Conservation (phyloP, 495 filamentous ascomycete species). For the Chaetomium tenue region DNA sequence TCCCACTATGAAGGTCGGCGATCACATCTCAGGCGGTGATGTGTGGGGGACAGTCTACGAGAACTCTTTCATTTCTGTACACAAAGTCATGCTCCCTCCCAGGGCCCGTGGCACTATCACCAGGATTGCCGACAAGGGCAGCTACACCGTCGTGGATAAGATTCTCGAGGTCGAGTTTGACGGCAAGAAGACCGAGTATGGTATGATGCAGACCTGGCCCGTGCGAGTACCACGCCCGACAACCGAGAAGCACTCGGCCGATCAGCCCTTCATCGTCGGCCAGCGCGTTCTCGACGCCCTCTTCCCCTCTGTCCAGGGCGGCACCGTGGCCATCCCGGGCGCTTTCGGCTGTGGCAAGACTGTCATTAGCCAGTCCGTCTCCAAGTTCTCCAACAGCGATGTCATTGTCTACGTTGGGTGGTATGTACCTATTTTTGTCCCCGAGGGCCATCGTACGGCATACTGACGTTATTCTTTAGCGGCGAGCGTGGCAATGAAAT, state of each 20-base stretch:
- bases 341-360: conserved; percentile 99
- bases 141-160: conserved; percentile 91
- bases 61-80: conserved; percentile 91
- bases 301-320: conserved; percentile 96
- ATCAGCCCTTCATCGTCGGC: conserved; percentile 89
- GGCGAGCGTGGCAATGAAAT: conserved; percentile 99
- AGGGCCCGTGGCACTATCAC: conserved; percentile 90
- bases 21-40: conserved; percentile 94
- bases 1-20: conserved; percentile 85
- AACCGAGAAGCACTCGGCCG: conserved; percentile 82
- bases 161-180: conserved; percentile 96
- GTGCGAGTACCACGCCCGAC: conserved; percentile 91
- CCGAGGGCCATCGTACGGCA: background rate
- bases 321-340: conserved; percentile 95
- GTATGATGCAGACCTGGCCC: conserved; percentile 99
- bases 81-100: conserved; percentile 94
- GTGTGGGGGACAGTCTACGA: conserved; percentile 92
- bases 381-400: conserved; percentile 99
- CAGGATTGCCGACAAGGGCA: conserved; percentile 78
- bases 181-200: conserved; percentile 84
- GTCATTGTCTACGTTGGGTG: conserved; percentile 94
- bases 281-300: conserved; percentile 95
- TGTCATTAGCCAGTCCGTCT: conserved; percentile 95
- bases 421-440: background rate
- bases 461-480: conserved; percentile 32